A percentile compares a stretch with the other conserved stretches of the same genome.
Evolutionary conservation across 257 asterid genomes (phyloP).

Genomic region (Solanum ossicruentum): DNA sequence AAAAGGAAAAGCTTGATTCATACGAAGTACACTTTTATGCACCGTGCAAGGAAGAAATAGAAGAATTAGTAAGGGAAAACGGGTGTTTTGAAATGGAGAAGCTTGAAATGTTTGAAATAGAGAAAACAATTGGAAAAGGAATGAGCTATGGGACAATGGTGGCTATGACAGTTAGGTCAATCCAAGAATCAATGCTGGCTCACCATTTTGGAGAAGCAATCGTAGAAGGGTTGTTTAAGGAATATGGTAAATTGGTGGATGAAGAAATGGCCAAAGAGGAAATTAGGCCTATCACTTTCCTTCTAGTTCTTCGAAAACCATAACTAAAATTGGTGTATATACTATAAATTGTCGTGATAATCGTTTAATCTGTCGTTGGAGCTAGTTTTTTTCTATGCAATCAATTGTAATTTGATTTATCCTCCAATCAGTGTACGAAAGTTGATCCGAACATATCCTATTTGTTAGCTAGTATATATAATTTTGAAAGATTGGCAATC

Average conservation of each 20-base stretch:
- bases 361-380: background rate
- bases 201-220: conserved; percentile 59
- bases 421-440: background rate
- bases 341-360: background rate
- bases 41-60: conserved; percentile 62
- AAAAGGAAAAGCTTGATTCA: conserved; percentile 38
- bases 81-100: conserved; percentile 46
- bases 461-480: background rate
- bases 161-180: conserved; percentile 70
- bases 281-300: conserved; percentile 28
- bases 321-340: background rate
- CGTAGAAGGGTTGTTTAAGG: conserved; percentile 39
- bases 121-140: conserved; percentile 15
- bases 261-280: conserved; percentile 42
- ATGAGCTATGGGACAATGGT: conserved; percentile 55
- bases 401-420: background rate
- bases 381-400: background rate
- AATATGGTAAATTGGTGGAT: conserved; percentile 55
- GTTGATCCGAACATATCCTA: background rate
- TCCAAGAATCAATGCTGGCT: conserved; percentile 69
- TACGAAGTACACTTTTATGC: conserved; percentile 84
- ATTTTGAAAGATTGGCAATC: background rate
- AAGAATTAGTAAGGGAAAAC: conserved; percentile 38
- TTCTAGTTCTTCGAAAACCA: conserved; percentile 39
- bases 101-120: conserved; percentile 43